These are phyloP conservation scores for Mentha longifolia DNA, from an alignment of 257 asterid species.

Conservation along the genomic window DNA sequence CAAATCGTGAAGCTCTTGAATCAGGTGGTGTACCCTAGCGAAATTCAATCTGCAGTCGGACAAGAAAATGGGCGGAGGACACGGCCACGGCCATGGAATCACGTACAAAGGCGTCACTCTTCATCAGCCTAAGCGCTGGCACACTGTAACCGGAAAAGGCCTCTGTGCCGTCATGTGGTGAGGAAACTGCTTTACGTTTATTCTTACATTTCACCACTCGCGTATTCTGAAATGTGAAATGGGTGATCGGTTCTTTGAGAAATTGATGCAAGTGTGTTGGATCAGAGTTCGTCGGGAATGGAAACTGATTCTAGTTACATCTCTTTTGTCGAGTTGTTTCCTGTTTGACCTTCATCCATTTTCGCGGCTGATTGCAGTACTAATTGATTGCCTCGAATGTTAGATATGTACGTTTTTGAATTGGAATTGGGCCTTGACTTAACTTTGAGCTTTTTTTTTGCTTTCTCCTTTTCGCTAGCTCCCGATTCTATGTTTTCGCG, in stretches of 20 bases:
- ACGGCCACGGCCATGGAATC: conserved; percentile 69
- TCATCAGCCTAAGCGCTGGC: conserved; percentile 94
- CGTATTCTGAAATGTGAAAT: neutral
- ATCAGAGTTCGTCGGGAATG: conserved; percentile 30
- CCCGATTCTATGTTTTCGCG: neutral
- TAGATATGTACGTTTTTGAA: conserved; percentile 20
- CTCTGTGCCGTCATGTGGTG: conserved; percentile 95
- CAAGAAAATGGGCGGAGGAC: conserved; percentile 62
- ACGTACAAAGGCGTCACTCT: conserved; percentile 78
- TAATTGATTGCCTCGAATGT: neutral
- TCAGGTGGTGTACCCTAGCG: conserved; percentile 38
- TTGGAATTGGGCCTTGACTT: neutral
- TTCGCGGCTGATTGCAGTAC: conserved; percentile 22
- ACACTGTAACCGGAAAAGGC: conserved; percentile 87
- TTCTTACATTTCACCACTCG: neutral
- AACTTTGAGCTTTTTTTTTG: too few relatives aligned
- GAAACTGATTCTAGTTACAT: conserved; percentile 11
- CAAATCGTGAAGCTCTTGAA: conserved; percentile 24
- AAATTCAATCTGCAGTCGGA: conserved; percentile 12
- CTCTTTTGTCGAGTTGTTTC: conserved; percentile 4
- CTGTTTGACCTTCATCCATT: neutral
- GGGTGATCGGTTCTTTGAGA: neutral
- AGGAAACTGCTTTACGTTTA: conserved; percentile 11
- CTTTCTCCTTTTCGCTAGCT: neutral
- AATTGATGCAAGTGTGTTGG: neutral